Percentiles rank a stretch among this genome's conserved stretches.
Evolutionary conservation across 768 basidiomycete species (phyloP).

Genomic region (Leccinellum rugosiceps): DNA sequence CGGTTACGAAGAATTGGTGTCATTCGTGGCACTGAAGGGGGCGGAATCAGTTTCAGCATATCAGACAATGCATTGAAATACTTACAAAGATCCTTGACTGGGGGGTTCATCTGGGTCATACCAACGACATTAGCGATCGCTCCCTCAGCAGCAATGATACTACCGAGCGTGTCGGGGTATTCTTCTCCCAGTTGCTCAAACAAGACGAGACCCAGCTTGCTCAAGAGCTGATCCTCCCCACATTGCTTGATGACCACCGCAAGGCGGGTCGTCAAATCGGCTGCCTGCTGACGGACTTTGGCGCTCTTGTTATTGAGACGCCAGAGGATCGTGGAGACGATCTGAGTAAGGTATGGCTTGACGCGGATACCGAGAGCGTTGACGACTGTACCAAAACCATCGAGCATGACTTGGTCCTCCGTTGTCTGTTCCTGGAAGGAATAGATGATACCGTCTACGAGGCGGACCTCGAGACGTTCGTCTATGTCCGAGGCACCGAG

Average conservation of each 20-base stretch:
- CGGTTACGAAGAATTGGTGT: constrained; percentile 99
- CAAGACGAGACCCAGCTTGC: constrained; percentile 93
- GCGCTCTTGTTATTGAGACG: constrained; percentile 99
- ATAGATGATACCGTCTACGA: constrained; percentile 98
- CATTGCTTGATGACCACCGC: constrained; percentile 99
- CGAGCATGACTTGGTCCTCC: constrained; percentile 98
- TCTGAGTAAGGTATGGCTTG: constrained; percentile 97
- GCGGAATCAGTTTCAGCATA: background rate
- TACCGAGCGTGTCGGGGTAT: constrained; percentile 98
- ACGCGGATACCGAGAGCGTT: constrained; percentile 95
- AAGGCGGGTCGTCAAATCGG: constrained; percentile 93
- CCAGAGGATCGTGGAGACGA: constrained; percentile 98
- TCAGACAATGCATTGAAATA: constrained; percentile 18
- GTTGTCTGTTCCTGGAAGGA: constrained; percentile 99
- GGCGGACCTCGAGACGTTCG: constrained; percentile 87
- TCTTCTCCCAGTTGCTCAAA: constrained; percentile 99
- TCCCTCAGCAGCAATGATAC: constrained; percentile 97
- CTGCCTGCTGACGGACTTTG: constrained; percentile 98
- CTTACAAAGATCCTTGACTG: constrained; percentile 97
- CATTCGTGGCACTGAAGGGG: constrained; percentile 88
- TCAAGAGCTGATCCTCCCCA: constrained; percentile 92
- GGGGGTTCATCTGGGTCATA: constrained; percentile 99
- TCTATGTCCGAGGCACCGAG: constrained; percentile 98
- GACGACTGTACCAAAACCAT: constrained; percentile 97
- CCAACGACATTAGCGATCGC: constrained; percentile 99